Base-by-base conservation (phyloP, 805 yeast genomes). In the Scheffersomyces coipomensis region DNA sequence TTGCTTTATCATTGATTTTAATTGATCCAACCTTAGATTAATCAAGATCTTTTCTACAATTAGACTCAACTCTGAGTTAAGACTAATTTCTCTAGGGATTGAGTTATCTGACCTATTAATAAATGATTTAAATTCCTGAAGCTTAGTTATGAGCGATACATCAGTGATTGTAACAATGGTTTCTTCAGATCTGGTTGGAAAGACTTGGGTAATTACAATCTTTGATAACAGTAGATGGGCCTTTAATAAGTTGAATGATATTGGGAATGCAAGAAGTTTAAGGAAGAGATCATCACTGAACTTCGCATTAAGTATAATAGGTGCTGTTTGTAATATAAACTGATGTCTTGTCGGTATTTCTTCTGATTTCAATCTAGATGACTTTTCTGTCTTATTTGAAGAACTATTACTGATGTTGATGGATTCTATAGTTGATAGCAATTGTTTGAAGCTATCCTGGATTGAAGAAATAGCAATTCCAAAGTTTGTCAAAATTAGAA, bases 311-410 rank as follows among this genome's bases (percentile, higher is more conserved):
- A 69, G 26, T 3, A 49, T 49, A 5, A 72, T 52, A 2, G 68
- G 53, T 0, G 78, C 62, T 0, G 74, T 71, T 45, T 72, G 78
- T 4, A 71, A 46, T 16, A 60, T 50, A 15, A 71, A 39, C 26
- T 67, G 67, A 21, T n/a, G 17, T 18, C 37, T 27, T 6, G 33
- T 11, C 9, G 30, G 24, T 21, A 11, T 21, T 16, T 33, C 33
- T 11, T 33, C 21, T 16, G 22, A 17, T 13, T 8, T 17, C 5
- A 27, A 17, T 8, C 31, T 34, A 10, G 27, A 16, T 18, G 26
- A 21, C 10, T 19, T 16, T 4, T 19, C 21, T 7, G 24, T 25
- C 12, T 33, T 21, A 5, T 17, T n/a, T 17, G 15, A 9, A 15
- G 30, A 19, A 13, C 6, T 24, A 11, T 21, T 17, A 8, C n/a